phyloP scores from a whole-genome alignment of 1,139 yeast species.

The Lodderomyces beijingensis region DNA sequence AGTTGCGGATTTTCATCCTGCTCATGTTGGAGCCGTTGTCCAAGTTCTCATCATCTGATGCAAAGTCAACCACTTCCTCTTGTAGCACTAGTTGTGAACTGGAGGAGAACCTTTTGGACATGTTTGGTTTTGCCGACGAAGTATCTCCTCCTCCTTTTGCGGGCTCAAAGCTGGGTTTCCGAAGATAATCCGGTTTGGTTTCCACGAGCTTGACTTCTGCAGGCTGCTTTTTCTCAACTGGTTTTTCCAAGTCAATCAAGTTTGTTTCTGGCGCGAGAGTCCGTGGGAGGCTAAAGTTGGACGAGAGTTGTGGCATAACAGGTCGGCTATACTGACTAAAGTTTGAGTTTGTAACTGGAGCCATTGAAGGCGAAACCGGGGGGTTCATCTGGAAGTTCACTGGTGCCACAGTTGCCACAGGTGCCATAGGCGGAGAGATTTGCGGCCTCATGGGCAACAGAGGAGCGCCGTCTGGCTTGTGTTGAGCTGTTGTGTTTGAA shows the following conservation, averaged over 20 bases:
- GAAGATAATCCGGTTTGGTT: too few species aligned
- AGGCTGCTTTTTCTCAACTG: background rate
- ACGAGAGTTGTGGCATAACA: too few species aligned
- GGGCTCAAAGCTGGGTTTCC: too few species aligned
- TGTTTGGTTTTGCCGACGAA: conserved; percentile 17
- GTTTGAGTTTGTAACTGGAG: too few species aligned
- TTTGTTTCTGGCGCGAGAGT: conserved; percentile 2
- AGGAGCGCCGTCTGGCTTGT: too few species aligned
- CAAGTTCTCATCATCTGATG: conserved; percentile 45
- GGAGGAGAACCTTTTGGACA: conserved; percentile 31
- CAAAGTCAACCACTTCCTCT: conserved; percentile 47
- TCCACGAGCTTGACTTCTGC: background rate
- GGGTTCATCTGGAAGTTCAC: too few species aligned
- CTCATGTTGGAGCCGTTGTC: conserved; percentile 37
- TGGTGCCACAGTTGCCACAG: too few species aligned
- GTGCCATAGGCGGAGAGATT: too few species aligned
- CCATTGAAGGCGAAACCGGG: too few species aligned
- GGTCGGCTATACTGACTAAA: too few species aligned
- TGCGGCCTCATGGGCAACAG: too few species aligned
- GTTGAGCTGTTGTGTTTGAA: background rate
- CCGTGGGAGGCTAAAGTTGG: background rate
- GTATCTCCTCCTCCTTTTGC: conserved; percentile 14
- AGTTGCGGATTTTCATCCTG: conserved; percentile 38
- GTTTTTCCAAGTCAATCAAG: conserved; percentile 2
- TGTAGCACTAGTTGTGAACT: conserved; percentile 31